phyloP scores from a whole-genome alignment of 1,284 basidiomycete genomes.

The Trametes sp. region DNA sequence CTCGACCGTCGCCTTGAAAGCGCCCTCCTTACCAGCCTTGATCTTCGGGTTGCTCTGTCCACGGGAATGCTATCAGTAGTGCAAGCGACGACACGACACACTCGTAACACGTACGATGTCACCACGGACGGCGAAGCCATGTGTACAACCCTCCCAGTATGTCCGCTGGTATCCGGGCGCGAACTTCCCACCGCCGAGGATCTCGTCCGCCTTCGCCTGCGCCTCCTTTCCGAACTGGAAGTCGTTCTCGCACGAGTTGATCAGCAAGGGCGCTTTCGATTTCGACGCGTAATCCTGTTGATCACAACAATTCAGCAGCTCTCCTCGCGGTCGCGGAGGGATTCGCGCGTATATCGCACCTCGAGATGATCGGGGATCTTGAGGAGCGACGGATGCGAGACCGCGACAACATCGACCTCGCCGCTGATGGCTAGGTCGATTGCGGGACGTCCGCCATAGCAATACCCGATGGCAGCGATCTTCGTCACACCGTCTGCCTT shows the following conservation, averaged over 20 bases:
- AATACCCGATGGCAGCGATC: slow-evolving; percentile 71
- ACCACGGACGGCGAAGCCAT: slow-evolving; percentile 59
- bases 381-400: slow-evolving; percentile 77
- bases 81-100: not conserved
- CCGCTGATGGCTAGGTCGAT: slow-evolving; percentile 75
- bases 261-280: slow-evolving; percentile 63
- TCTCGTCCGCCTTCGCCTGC: slow-evolving; percentile 57
- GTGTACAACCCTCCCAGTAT: slow-evolving; percentile 54
- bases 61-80: not conserved
- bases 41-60: slow-evolving; percentile 41
- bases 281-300: slow-evolving; percentile 57
- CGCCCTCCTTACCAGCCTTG: slow-evolving; percentile 43
- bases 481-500: slow-evolving; percentile 63
- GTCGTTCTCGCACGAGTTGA: slow-evolving; percentile 69
- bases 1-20: slow-evolving; percentile 42
- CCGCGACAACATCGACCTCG: slow-evolving; percentile 57
- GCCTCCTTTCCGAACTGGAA: slow-evolving; percentile 55
- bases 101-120: slow-evolving; percentile 40
- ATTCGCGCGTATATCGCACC: slow-evolving; percentile 43
- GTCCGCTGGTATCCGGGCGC: slow-evolving; percentile 53
- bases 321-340: not conserved
- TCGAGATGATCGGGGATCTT: slow-evolving; percentile 63
- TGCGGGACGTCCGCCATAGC: slow-evolving; percentile 59
- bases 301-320: not conserved
- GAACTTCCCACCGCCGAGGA: slow-evolving; percentile 62